These are phyloP conservation scores for Zasmidium angulare DNA, from an alignment of 2,329 filamentous ascomycete species.

Conservation along the genomic window DNA sequence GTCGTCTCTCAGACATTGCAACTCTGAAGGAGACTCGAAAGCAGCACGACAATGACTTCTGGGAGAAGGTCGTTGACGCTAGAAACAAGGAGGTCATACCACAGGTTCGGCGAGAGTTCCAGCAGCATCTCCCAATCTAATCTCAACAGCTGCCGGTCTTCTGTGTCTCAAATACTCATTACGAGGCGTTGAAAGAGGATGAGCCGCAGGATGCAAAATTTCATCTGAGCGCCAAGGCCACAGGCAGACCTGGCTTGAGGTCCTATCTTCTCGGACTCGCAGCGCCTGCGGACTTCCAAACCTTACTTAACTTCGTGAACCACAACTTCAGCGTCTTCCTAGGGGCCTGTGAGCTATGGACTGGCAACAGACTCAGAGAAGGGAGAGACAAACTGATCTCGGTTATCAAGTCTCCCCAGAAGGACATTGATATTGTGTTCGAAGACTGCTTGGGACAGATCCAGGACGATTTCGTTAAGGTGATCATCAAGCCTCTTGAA, in stretches of 20 bases:
- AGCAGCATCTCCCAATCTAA: constrained; percentile 10
- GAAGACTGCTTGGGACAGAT: background rate
- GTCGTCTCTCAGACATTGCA: background rate
- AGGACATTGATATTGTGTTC: background rate
- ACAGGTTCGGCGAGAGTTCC: constrained; percentile 6
- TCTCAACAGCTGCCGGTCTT: constrained; percentile 11
- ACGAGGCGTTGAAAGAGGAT: constrained; percentile 20
- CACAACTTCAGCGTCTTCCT: constrained; percentile 19
- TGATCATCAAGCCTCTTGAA: constrained; percentile 1
- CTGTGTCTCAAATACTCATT: constrained; percentile 30
- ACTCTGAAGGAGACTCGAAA: background rate
- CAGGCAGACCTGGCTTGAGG: constrained; percentile 26
- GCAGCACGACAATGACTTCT: background rate
- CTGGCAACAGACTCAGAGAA: background rate
- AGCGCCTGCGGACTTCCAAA: constrained; percentile 10
- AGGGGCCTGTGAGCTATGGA: constrained; percentile 16
- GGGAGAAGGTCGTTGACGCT: constrained; percentile 8
- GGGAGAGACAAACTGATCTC: background rate
- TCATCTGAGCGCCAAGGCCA: constrained; percentile 12
- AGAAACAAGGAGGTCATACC: constrained; percentile 17
- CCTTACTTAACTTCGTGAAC: constrained; percentile 14
- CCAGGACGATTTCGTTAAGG: background rate
- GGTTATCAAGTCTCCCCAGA: background rate
- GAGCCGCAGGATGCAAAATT: background rate
- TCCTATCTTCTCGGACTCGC: constrained; percentile 6